phyloP scores from a whole-genome alignment of 2,329 filamentous ascomycete species.

The Penicillium frequentans region DNA sequence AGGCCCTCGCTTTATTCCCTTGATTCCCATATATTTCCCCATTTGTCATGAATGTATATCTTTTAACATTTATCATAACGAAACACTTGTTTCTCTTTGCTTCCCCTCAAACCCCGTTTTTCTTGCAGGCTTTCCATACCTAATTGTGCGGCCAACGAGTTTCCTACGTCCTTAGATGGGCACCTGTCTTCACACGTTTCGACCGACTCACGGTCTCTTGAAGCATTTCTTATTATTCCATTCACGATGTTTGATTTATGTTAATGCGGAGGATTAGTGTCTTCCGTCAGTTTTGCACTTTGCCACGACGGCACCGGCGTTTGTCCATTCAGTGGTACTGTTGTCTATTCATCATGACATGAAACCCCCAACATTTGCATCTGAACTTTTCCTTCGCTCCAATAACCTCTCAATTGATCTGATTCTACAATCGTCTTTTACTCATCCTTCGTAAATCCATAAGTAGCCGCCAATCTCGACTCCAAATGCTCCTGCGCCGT shows the following conservation, averaged over 20 bases:
- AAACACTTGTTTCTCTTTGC: conserved; percentile 6
- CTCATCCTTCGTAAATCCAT: conserved; percentile 43
- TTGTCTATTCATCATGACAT: conserved; percentile 13
- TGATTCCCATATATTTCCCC: conserved; percentile 9
- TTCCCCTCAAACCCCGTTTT: neutral
- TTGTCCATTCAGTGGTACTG: conserved; percentile 16
- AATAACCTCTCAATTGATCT: conserved; percentile 41
- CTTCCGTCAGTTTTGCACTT: conserved; percentile 22
- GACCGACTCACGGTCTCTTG: conserved; percentile 15
- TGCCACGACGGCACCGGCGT: conserved; percentile 24
- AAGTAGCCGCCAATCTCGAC: conserved; percentile 58
- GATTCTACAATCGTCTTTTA: neutral
- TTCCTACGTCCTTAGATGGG: conserved; percentile 35
- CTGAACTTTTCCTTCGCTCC: conserved; percentile 27
- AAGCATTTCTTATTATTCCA: conserved; percentile 23
- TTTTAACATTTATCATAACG: conserved; percentile 13
- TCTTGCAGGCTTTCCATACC: conserved; percentile 14
- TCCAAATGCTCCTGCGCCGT: conserved; percentile 62
- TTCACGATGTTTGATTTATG: conserved; percentile 20
- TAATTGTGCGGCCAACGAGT: conserved; percentile 32
- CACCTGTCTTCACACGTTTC: conserved; percentile 17
- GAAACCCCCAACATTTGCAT: conserved; percentile 14
- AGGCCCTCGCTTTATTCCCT: conserved; percentile 6
- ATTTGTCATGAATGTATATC: conserved; percentile 26
- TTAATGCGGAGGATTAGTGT: conserved; percentile 14